phyloP scores from a whole-genome alignment of 2,329 filamentous ascomycete species.

The Furcasterigmium furcatum region DNA sequence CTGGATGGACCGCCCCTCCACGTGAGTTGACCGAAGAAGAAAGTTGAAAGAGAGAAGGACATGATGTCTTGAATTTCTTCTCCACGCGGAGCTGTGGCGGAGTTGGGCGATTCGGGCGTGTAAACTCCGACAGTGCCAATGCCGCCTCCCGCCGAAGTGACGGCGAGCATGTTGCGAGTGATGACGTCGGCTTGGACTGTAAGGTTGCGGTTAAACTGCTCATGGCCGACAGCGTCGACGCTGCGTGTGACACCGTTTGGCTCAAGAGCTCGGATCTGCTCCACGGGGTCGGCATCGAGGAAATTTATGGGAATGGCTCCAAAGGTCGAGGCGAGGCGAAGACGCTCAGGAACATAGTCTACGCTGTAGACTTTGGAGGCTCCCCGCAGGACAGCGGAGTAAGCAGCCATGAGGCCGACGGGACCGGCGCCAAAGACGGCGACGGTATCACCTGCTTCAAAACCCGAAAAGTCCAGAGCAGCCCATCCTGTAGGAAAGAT shows the following conservation, averaged over 20 bases:
- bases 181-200: no score
- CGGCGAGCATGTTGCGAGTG: no score
- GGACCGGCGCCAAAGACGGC: slow-evolving; percentile 64
- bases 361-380: slow-evolving; percentile 61
- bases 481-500: slow-evolving; percentile 42
- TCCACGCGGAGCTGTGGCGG: no score
- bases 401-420: slow-evolving; percentile 65
- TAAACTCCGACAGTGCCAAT: no score
- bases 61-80: no score
- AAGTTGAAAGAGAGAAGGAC: no score
- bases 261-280: slow-evolving; percentile 59
- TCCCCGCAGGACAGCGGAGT: slow-evolving; percentile 57
- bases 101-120: no score
- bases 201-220: no score
- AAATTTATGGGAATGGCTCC: slow-evolving; percentile 61
- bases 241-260: slow-evolving; percentile 58
- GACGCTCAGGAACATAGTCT: slow-evolving; percentile 57
- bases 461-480: slow-evolving; percentile 53
- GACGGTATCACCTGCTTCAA: slow-evolving; percentile 58
- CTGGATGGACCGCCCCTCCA: no score
- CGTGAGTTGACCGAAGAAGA: no score
- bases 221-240: slow-evolving; percentile 65
- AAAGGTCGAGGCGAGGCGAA: slow-evolving; percentile 58
- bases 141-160: no score
- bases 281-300: slow-evolving; percentile 53